Conservation (phyloP, 2,329 filamentous ascomycete genomes). For the Fusarium compactum region DNA sequence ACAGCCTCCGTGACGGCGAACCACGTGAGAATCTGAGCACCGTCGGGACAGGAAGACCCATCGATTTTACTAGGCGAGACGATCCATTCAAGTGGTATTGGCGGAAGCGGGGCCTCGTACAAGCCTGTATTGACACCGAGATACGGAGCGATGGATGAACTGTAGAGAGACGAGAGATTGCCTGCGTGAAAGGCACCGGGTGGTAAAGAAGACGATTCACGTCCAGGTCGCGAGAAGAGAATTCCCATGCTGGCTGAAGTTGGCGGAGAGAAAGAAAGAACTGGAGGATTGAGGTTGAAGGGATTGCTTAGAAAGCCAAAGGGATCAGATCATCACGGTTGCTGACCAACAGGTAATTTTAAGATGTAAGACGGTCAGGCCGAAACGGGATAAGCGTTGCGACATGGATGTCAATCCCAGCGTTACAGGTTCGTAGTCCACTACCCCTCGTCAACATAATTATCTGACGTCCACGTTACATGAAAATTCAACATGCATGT, state of each 20-base stretch:
- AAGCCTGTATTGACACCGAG: constrained; percentile 38
- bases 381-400: not conserved
- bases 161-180: constrained; percentile 21
- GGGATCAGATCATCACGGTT: not conserved
- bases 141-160: constrained; percentile 35
- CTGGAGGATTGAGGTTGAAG: too few relatives aligned
- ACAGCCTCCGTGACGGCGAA: constrained; percentile 41
- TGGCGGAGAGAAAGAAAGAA: not conserved
- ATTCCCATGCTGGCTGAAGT: not conserved
- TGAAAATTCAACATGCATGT: too few relatives aligned
- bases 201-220: not conserved
- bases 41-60: constrained; percentile 31
- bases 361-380: not conserved
- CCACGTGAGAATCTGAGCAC: constrained; percentile 23
- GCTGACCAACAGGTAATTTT: not conserved
- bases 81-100: constrained; percentile 44
- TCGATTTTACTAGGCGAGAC: constrained; percentile 7
- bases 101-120: constrained; percentile 27
- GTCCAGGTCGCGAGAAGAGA: constrained; percentile 4
- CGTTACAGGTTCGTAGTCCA: too few relatives aligned
- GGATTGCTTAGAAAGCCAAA: not conserved
- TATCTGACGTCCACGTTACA: too few relatives aligned
- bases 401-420: not conserved
- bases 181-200: not conserved
- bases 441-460: too few relatives aligned